Conservation (phyloP, 192 early-diverging fungal genomes). For the Chytriomyces hyalinus region DNA sequence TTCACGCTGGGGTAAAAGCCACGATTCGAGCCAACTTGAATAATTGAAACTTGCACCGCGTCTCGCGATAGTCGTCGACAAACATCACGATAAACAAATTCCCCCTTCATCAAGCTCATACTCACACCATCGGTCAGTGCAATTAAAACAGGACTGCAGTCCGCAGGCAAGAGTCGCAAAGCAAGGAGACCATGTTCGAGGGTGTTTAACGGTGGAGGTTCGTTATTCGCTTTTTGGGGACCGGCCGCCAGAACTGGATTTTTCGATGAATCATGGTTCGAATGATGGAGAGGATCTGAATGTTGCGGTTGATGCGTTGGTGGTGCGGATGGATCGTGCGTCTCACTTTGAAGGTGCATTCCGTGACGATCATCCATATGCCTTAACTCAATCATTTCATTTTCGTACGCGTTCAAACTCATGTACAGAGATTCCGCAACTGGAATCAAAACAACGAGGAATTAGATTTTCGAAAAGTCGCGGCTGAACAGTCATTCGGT, state of each 20-base stretch:
- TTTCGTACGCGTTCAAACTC: conserved; percentile 53
- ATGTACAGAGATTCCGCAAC: conserved; percentile 51
- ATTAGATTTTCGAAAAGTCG: background rate
- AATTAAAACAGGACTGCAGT: conserved; percentile 49
- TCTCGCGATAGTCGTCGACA: conserved; percentile 39
- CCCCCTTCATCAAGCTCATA: conserved; percentile 34
- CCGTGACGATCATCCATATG: conserved; percentile 23
- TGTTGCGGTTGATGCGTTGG: background rate
- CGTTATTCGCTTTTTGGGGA: background rate
- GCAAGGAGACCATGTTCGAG: conserved; percentile 49
- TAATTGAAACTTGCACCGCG: conserved; percentile 47
- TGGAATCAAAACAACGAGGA: background rate
- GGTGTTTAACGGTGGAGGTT: conserved; percentile 29
- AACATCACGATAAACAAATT: conserved; percentile 43
- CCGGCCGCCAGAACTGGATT: background rate
- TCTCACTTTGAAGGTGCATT: background rate
- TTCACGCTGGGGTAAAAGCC: conserved; percentile 55
- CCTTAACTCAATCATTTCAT: conserved; percentile 43
- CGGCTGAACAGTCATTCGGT: background rate
- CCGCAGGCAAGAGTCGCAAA: conserved; percentile 45
- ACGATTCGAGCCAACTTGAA: conserved; percentile 54
- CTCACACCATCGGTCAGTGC: conserved; percentile 58
- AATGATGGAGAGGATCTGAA: background rate
- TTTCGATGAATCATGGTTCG: background rate
- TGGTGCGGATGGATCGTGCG: background rate